Evolutionary conservation across 208 protist genomes (phyloP).

Genomic region (Angomonas desouzai): DNA sequence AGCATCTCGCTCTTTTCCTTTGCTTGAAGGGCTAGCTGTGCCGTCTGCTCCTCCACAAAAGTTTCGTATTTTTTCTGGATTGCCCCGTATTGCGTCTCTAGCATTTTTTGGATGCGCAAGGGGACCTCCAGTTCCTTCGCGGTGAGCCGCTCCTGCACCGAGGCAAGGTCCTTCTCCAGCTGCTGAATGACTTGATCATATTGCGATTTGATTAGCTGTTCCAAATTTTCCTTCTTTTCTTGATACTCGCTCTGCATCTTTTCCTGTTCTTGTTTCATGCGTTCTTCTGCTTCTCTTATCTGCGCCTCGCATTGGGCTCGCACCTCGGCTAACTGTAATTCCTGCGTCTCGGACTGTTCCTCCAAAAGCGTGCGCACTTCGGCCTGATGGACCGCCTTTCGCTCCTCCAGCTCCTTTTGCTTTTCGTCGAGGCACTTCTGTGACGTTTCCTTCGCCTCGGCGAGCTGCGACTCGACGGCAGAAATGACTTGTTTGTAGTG

Average conservation of each 20-base stretch:
- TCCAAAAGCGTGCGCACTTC: background rate
- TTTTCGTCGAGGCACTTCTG: background rate
- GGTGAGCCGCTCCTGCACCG: background rate
- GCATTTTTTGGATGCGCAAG: background rate
- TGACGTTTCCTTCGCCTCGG: background rate
- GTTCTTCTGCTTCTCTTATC: background rate
- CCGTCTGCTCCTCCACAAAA: background rate
- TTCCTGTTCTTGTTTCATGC: background rate
- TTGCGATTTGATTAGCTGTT: background rate
- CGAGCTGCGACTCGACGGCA: background rate
- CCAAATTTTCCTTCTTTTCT: background rate
- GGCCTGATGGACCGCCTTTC: background rate
- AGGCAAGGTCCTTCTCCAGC: background rate
- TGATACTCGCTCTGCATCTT: background rate
- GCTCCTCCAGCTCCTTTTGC: background rate
- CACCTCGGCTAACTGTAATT: background rate
- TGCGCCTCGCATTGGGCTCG: background rate
- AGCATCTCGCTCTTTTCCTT: background rate
- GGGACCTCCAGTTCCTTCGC: background rate
- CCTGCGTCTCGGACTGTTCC: slow-evolving; percentile 4
- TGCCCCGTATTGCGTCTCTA: background rate
- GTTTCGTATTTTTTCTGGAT: background rate
- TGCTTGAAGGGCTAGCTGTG: background rate
- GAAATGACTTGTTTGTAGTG: background rate
- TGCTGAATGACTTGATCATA: background rate